Conservation (phyloP, 1,284 basidiomycete genomes). For the Heterobasidion parviporum region DNA sequence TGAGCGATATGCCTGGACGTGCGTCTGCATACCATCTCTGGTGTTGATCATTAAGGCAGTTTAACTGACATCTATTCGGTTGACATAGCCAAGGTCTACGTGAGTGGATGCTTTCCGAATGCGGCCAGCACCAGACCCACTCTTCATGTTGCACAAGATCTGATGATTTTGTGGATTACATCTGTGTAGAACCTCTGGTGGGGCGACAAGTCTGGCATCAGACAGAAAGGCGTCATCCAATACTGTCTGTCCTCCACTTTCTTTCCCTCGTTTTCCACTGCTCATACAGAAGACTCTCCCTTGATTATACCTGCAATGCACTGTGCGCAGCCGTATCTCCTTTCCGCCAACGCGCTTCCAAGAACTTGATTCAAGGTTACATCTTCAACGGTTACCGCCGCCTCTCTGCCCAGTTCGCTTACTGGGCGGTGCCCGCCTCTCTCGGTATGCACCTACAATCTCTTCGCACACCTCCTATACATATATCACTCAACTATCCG, state of each 20-base stretch:
- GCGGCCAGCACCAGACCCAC: not conserved
- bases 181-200: constrained; percentile 77
- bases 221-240: constrained; percentile 72
- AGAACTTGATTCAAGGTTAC: constrained; percentile 67
- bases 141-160: too few species aligned
- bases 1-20: constrained; percentile 77
- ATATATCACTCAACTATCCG: not conserved
- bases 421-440: constrained; percentile 74
- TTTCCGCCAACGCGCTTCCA: constrained; percentile 67
- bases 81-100: constrained; percentile 52
- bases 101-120: constrained; percentile 29
- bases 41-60: constrained; percentile 1
- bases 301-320: not conserved
- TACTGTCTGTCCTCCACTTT: constrained; percentile 59
- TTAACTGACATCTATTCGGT: constrained; percentile 7
- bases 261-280: constrained; percentile 1
- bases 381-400: constrained; percentile 85
- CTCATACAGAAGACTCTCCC: too few species aligned
- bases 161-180: not conserved
- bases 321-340: constrained; percentile 64
- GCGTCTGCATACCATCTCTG: constrained; percentile 20
- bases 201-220: constrained; percentile 70
- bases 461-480: not conserved
- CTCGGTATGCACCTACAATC: constrained; percentile 46
- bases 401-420: constrained; percentile 66